These are phyloP conservation scores for Ganoderma sinense DNA, from an alignment of 1,284 basidiomycete species.

Conservation along the genomic window DNA sequence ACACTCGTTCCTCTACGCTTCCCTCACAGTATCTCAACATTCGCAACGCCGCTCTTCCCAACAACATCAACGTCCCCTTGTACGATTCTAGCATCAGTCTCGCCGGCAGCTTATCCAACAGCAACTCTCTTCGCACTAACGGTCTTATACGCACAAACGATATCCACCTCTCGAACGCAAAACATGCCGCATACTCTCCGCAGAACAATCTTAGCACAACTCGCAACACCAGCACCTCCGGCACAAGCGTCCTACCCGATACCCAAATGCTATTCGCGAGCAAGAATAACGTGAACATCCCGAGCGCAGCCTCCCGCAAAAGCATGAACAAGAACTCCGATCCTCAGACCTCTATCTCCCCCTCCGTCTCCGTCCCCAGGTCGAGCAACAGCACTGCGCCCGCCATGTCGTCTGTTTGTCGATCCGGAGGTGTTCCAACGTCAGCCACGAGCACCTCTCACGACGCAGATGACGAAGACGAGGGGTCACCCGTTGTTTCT, in stretches of 20 bases:
- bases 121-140: constrained; percentile 17
- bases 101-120: constrained; percentile 9
- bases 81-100: constrained; percentile 24
- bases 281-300: constrained; percentile 29
- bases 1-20: constrained; percentile 38
- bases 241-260: constrained; percentile 25
- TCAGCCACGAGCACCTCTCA: constrained; percentile 2
- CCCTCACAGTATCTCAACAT: constrained; percentile 36
- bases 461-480: constrained; percentile 33
- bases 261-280: constrained; percentile 29
- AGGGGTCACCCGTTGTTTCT: constrained; percentile 42
- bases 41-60: constrained; percentile 15
- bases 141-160: constrained; percentile 8
- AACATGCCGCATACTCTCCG: constrained; percentile 11
- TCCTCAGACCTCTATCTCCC: background rate
- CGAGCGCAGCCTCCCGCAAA: constrained; percentile 19
- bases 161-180: constrained; percentile 15
- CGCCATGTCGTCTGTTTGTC: background rate
- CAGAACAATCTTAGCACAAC: constrained; percentile 5
- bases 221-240: constrained; percentile 13
- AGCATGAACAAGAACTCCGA: constrained; percentile 3
- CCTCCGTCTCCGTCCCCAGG: background rate
- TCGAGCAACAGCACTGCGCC: background rate
- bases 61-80: constrained; percentile 15
- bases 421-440: background rate